These are phyloP conservation scores for Colletotrichum neosansevieriae DNA, from an alignment of 2,329 filamentous ascomycete species.

Conservation along the genomic window DNA sequence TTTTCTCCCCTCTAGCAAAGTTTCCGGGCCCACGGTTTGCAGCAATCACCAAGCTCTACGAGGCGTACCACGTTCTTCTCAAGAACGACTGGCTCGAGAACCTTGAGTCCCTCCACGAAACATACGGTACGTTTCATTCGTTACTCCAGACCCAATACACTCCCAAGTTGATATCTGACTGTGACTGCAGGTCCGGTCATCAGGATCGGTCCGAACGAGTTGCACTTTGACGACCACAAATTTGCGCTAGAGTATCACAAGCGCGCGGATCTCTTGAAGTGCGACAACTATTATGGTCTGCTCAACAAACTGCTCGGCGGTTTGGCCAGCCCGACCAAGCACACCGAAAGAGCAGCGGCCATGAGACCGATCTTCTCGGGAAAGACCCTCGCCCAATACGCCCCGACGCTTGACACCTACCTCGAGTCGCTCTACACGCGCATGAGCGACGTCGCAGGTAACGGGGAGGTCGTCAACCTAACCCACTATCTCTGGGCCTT, in stretches of 20 bases:
- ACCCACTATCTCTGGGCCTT: slow-evolving; percentile 39
- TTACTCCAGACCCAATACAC: too few relatives aligned
- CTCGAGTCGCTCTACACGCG: slow-evolving; percentile 23
- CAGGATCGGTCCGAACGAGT: slow-evolving; percentile 40
- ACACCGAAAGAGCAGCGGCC: slow-evolving; percentile 33
- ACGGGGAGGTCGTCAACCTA: slow-evolving; percentile 6
- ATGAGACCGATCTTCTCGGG: slow-evolving; percentile 41
- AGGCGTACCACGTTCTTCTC: slow-evolving; percentile 40
- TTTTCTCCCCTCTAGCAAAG: slow-evolving; percentile 26
- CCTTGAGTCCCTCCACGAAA: slow-evolving; percentile 30
- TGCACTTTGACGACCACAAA: slow-evolving; percentile 40
- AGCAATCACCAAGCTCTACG: slow-evolving; percentile 36
- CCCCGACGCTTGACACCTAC: slow-evolving; percentile 18
- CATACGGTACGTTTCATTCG: slow-evolving; percentile 22
- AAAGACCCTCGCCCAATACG: slow-evolving; percentile 23
- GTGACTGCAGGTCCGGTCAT: slow-evolving; percentile 32
- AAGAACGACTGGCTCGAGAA: slow-evolving; percentile 40
- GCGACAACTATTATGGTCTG: slow-evolving; percentile 40
- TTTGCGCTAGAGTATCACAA: slow-evolving; percentile 39
- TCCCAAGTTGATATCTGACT: background rate
- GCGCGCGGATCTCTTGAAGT: slow-evolving; percentile 38
- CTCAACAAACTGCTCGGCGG: slow-evolving; percentile 38
- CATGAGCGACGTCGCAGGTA: slow-evolving; percentile 1
- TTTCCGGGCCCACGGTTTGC: slow-evolving; percentile 34
- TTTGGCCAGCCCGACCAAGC: slow-evolving; percentile 21